Conservation (phyloP, 495 filamentous ascomycete genomes). For the Podospora fimiseda region DNA sequence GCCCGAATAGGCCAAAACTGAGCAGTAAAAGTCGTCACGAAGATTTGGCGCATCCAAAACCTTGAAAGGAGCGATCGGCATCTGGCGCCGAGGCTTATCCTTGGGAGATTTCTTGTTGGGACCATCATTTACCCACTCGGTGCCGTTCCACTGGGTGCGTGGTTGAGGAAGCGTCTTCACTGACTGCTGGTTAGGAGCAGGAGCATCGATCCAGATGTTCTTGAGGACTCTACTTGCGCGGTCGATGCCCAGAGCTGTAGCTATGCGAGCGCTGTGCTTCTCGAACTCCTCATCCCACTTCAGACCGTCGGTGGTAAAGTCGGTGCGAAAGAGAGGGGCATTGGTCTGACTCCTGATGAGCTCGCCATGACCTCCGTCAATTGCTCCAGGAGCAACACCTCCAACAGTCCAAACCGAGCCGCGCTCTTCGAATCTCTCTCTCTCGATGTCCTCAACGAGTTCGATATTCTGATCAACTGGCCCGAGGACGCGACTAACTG, state of each 20-base stretch:
- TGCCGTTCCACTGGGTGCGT: conserved; percentile 50
- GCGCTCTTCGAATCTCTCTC: not conserved
- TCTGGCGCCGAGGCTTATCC: conserved; percentile 31
- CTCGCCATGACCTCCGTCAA: conserved; percentile 57
- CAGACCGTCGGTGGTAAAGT: conserved; percentile 47
- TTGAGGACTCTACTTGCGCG: conserved; percentile 54
- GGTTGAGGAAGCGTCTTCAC: not conserved
- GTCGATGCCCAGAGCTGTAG: conserved; percentile 79
- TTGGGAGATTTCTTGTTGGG: conserved; percentile 21
- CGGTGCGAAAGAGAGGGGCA: conserved; percentile 65
- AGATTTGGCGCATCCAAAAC: conserved; percentile 84
- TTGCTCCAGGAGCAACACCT: conserved; percentile 50
- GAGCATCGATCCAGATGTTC: conserved; percentile 16
- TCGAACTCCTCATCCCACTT: conserved; percentile 53
- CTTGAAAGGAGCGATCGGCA: conserved; percentile 72
- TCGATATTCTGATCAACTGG: conserved; percentile 22
- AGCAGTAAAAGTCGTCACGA: conserved; percentile 94
- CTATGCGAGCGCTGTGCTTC: conserved; percentile 69
- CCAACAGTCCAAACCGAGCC: conserved; percentile 81
- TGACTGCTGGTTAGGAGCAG: conserved; percentile 9
- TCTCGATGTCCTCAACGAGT: conserved; percentile 16
- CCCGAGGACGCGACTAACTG: conserved; percentile 36
- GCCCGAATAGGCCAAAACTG: conserved; percentile 76
- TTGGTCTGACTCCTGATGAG: conserved; percentile 63
- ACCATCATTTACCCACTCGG: conserved; percentile 51